A percentile compares a stretch with the other conserved stretches of the same genome.
phyloP scores from a whole-genome alignment of 352 stramenopile species.

The Pythium periplocum region DNA sequence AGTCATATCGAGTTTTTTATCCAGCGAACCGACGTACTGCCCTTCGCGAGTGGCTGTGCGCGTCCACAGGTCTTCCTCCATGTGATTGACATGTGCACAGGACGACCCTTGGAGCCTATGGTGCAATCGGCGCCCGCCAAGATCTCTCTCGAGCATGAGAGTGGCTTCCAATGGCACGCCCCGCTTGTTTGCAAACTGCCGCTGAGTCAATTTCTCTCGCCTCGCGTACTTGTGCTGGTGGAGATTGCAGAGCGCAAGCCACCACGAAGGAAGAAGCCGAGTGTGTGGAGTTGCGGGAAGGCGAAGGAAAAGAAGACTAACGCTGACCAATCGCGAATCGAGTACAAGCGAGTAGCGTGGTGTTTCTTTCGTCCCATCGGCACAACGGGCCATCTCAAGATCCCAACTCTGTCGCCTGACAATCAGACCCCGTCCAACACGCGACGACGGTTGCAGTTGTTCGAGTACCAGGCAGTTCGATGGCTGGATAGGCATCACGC shows the following conservation, averaged over 20 bases:
- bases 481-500: slow-evolving; percentile 66
- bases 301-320: no score
- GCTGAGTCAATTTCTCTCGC: slow-evolving; percentile 29
- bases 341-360: slow-evolving; percentile 35
- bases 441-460: slow-evolving; percentile 40
- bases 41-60: slow-evolving; percentile 30
- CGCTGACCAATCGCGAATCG: background rate
- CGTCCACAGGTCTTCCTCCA: slow-evolving; percentile 38
- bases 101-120: slow-evolving; percentile 24
- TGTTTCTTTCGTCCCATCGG: slow-evolving; percentile 59
- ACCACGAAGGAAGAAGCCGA: background rate
- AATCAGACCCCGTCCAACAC: background rate
- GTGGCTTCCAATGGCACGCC: slow-evolving; percentile 44
- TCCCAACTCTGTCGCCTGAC: slow-evolving; percentile 14
- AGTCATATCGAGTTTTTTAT: slow-evolving; percentile 34
- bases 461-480: slow-evolving; percentile 46
- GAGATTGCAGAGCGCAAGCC: slow-evolving; percentile 35
- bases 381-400: slow-evolving; percentile 33
- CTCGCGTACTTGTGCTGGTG: slow-evolving; percentile 41
- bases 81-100: slow-evolving; percentile 46
- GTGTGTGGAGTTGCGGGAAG: no score
- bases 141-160: slow-evolving; percentile 3
- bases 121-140: slow-evolving; percentile 19
- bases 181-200: background rate
- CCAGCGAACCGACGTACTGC: slow-evolving; percentile 43